phyloP scores from a whole-genome alignment of 495 filamentous ascomycete genomes.

The Apiosordaria backusii region DNA sequence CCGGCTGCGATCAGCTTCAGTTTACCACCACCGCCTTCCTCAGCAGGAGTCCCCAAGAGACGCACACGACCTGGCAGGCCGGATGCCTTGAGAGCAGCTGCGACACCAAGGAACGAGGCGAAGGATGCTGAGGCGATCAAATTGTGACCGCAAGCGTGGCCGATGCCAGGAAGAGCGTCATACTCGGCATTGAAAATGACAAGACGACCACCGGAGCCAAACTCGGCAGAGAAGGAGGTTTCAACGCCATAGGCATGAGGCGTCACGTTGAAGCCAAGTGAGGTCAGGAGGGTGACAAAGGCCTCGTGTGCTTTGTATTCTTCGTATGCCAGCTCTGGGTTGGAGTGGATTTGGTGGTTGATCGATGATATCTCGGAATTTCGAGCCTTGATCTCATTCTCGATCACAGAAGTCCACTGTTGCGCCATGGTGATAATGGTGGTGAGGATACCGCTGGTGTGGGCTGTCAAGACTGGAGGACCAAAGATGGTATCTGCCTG shows the following conservation, averaged over 20 bases:
- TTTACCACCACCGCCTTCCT: conserved; percentile 57
- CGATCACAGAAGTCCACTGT: not conserved
- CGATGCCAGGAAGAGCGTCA: conserved; percentile 43
- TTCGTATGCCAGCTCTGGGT: conserved; percentile 54
- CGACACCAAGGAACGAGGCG: conserved; percentile 55
- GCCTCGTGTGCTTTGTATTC: conserved; percentile 52
- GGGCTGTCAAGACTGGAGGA: not conserved
- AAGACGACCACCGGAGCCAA: conserved; percentile 46
- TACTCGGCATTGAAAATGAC: conserved; percentile 59
- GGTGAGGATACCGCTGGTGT: too few species aligned
- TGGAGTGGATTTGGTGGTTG: conserved; percentile 44
- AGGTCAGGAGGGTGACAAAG: conserved; percentile 41
- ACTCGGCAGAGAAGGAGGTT: conserved; percentile 54
- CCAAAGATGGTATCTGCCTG: not conserved
- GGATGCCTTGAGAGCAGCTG: conserved; percentile 47
- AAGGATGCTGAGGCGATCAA: conserved; percentile 62
- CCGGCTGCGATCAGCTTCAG: conserved; percentile 47
- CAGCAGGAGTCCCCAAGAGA: conserved; percentile 66
- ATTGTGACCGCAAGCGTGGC: conserved; percentile 61
- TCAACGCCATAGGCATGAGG: conserved; percentile 48
- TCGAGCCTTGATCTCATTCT: not conserved
- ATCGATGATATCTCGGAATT: conserved; percentile 18
- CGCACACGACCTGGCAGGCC: conserved; percentile 52
- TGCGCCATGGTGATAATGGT: conserved; percentile 5
- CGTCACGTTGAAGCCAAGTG: conserved; percentile 42